Percentiles rank a stretch among this genome's conserved stretches.
Evolutionary conservation across 441 rosid species (phyloP).

Genomic region (Arabidopsis lyrata): DNA sequence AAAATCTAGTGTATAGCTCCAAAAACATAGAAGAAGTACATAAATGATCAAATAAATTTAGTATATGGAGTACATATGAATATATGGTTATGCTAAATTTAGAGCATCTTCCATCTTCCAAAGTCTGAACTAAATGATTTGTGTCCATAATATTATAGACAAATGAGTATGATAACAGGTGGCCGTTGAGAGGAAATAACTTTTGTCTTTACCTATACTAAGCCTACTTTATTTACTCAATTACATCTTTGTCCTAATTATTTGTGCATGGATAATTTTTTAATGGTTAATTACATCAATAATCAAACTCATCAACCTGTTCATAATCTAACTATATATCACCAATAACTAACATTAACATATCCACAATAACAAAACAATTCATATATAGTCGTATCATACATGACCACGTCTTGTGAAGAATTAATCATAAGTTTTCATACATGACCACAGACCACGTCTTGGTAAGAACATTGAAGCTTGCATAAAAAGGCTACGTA

Average conservation of each 20-base stretch:
- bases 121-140: slow-evolving; percentile 17
- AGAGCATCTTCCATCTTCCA: slow-evolving; percentile 16
- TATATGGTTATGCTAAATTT: neutral
- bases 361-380: neutral
- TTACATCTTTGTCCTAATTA: slow-evolving; percentile 13
- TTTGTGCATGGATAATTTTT: neutral
- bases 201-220: slow-evolving; percentile 32
- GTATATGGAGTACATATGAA: neutral
- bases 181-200: slow-evolving; percentile 35
- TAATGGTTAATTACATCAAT: neutral
- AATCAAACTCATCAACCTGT: slow-evolving; percentile 5
- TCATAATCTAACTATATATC: neutral
- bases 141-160: slow-evolving; percentile 13
- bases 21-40: slow-evolving; percentile 2
- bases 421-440: too few relatives aligned
- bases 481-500: neutral
- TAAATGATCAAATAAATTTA: neutral
- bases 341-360: neutral
- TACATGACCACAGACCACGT: too few relatives aligned
- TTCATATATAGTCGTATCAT: too few relatives aligned
- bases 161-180: slow-evolving; percentile 31
- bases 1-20: slow-evolving; percentile 9
- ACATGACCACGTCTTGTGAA: too few relatives aligned
- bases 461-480: too few relatives aligned
- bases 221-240: slow-evolving; percentile 31